Evolutionary conservation across 2,329 filamentous ascomycete species (phyloP), one percentile per base, ranked within the genome.

Genomic region (Peltaster fructicola): DNA sequence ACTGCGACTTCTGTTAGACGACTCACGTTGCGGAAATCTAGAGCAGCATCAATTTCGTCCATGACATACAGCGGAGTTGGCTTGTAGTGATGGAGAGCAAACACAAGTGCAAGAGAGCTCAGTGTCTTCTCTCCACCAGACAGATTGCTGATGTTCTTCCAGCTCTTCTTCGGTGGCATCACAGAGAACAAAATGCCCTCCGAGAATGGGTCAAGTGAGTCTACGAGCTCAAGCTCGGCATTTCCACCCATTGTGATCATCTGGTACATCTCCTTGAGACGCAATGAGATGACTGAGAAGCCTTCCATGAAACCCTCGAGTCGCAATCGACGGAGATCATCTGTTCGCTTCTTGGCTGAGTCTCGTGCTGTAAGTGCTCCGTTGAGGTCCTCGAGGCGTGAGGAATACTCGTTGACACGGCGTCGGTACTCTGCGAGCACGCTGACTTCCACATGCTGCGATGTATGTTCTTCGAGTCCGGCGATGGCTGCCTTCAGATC

Each of bases 201-300:
- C 5, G 78, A 82, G 60, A 98, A 98, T 0, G 88, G 88, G 49
- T 98, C 90, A 3, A 98, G 61, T 10, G 76, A 85, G 57, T 98
- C 88, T 19, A 98, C 88, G 13, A 98, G 71, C 52, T 98, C 90
- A 8, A 98, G 68, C 56, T 98, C 88, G 0, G 88, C 88, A 43
- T 98, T 98, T 28, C 88, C 88, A 33, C 88, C 88, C 82, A 98
- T 95, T 12, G 88, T 98, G 50, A 98, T 98, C 84, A 98, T 93
- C 50, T 98, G 88, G 56, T 98, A 98, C 88, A 98, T 98, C 47
- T 98, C 88, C 59, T 98, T 98, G 22, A 98, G 63, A 1, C 85
- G 77, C 13, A 93, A 63, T 2, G 85, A 95, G 51, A 98, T 98
- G 34, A 71, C 76, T 43, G 75, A 76, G 58, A 98, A 95, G 18